phyloP scores from a whole-genome alignment of 2,329 filamentous ascomycete genomes.

The Byssochlamys sp. region DNA sequence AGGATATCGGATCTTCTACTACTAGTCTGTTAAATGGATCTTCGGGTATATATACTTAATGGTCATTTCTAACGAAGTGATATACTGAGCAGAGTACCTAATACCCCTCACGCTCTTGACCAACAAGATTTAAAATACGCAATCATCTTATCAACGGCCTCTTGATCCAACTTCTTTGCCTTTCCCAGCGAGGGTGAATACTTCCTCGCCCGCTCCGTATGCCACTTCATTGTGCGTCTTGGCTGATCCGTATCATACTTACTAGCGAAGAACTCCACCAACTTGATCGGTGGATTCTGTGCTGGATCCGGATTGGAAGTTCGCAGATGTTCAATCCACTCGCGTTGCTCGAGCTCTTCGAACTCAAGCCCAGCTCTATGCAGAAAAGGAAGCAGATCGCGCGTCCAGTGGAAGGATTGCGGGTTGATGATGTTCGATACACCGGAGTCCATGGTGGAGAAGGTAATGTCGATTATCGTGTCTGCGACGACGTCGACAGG shows the following conservation, averaged over 20 bases:
- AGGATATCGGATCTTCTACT: no score
- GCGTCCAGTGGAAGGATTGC: constrained; percentile 41
- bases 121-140: constrained; percentile 18
- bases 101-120: not conserved
- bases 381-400: constrained; percentile 45
- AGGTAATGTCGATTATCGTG: constrained; percentile 23
- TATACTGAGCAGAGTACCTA: no score
- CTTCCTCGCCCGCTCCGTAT: constrained; percentile 11
- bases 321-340: constrained; percentile 30
- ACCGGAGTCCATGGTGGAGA: constrained; percentile 14
- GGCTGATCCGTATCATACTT: constrained; percentile 37
- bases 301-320: constrained; percentile 40
- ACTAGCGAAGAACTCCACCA: constrained; percentile 44
- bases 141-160: constrained; percentile 30
- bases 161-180: constrained; percentile 7
- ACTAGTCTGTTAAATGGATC: no score
- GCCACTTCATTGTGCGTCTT: constrained; percentile 7
- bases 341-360: constrained; percentile 14
- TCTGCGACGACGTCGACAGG: constrained; percentile 36
- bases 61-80: no score
- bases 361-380: constrained; percentile 36
- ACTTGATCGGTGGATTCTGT: constrained; percentile 44
- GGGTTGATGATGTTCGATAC: constrained; percentile 49
- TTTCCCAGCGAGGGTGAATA: constrained; percentile 8
- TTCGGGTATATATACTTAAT: no score